A percentile compares a stretch with the other conserved stretches of the same genome.
phyloP scores from a whole-genome alignment of 164 flowering plant species.

The Cinnamomum chago region DNA sequence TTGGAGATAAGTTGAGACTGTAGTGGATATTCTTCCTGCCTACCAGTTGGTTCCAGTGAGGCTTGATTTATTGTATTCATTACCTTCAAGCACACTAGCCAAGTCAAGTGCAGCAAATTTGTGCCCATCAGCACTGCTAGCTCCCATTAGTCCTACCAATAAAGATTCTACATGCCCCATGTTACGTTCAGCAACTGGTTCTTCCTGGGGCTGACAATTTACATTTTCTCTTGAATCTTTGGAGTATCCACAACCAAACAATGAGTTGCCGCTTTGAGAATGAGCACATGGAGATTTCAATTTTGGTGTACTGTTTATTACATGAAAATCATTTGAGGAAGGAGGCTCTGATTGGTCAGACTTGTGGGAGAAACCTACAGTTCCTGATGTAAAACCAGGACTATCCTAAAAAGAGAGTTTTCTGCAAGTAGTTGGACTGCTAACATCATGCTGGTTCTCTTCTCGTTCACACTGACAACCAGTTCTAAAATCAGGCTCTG shows the following conservation, averaged over 20 bases:
- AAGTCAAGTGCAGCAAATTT: too few relatives aligned
- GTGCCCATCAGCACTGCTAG: too few relatives aligned
- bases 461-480: slow-evolving; percentile 10
- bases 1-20: too few relatives aligned
- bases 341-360: slow-evolving; percentile 6
- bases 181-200: slow-evolving; percentile 15
- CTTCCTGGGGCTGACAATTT: slow-evolving; percentile 10
- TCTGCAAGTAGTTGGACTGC: not conserved
- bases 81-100: too few relatives aligned
- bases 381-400: not conserved
- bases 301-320: slow-evolving; percentile 11
- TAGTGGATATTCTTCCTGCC: too few relatives aligned
- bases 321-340: slow-evolving; percentile 13
- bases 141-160: slow-evolving; percentile 1
- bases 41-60: too few relatives aligned
- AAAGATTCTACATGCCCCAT: slow-evolving; percentile 13
- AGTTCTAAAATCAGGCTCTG: slow-evolving; percentile 5
- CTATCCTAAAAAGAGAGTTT: not conserved
- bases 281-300: slow-evolving; percentile 6
- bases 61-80: too few relatives aligned
- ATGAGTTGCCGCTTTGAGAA: slow-evolving; percentile 2
- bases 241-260: slow-evolving; percentile 4
- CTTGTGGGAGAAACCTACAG: not conserved
- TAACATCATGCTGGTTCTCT: slow-evolving; percentile 7
- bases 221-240: slow-evolving; percentile 22